phyloP scores from a whole-genome alignment of 148 eudicot genomes.

The Rhododendron williamsianum region DNA sequence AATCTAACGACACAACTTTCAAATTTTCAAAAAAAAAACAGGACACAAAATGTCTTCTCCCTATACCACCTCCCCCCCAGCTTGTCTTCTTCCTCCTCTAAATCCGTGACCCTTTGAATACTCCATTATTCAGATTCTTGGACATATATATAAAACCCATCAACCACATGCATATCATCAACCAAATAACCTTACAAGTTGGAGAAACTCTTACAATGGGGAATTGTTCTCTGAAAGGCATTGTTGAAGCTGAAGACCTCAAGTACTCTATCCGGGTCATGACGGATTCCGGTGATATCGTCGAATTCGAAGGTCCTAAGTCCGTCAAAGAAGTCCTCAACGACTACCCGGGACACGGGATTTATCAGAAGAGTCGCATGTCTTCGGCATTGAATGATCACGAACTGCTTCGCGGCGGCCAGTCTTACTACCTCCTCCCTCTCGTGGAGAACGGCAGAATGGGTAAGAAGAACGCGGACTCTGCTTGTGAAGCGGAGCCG shows the following conservation, averaged over 20 bases:
- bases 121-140: not conserved
- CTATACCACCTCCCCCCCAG: constrained; percentile 11
- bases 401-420: constrained; percentile 29
- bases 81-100: constrained; percentile 3
- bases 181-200: not conserved
- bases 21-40: constrained; percentile 18
- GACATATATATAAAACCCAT: not conserved
- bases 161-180: not conserved
- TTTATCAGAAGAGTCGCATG: constrained; percentile 25
- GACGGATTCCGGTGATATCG: constrained; percentile 39
- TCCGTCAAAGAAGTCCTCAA: constrained; percentile 35
- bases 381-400: constrained; percentile 33
- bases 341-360: constrained; percentile 47
- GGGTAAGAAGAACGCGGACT: not conserved
- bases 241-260: constrained; percentile 10
- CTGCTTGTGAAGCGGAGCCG: constrained; percentile 17
- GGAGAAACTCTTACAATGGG: constrained; percentile 36
- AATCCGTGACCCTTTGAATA: constrained; percentile 1
- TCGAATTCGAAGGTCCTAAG: constrained; percentile 34
- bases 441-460: not conserved
- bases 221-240: constrained; percentile 48
- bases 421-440: constrained; percentile 45
- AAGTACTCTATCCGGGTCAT: constrained; percentile 26
- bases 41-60: not conserved
- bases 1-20: not conserved